Conservation (phyloP, 306 rosid species). For the Ammopiptanthus mongolicus region DNA sequence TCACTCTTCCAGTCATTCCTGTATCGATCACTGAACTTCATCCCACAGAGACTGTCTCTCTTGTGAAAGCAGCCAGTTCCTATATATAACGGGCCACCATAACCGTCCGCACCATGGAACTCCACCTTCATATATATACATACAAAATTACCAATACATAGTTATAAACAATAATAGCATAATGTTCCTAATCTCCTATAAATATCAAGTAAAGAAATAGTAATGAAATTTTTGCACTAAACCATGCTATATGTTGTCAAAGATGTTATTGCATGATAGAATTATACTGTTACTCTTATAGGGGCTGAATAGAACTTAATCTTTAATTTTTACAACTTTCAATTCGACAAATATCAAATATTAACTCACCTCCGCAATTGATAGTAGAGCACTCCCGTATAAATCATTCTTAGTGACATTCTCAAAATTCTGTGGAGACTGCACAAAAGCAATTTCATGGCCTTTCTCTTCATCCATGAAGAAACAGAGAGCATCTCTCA, state of each 20-base stretch:
- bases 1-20: conserved; percentile 32
- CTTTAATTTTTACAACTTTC: not conserved
- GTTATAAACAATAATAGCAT: not conserved
- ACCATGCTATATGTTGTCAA: not conserved
- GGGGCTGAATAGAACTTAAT: not conserved
- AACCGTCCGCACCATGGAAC: conserved; percentile 56
- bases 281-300: not conserved
- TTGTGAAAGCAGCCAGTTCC: conserved; percentile 80
- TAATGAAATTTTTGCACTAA: not conserved
- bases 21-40: conserved; percentile 33
- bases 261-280: not conserved
- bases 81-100: conserved; percentile 58
- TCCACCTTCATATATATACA: conserved; percentile 43
- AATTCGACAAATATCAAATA: not conserved
- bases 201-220: not conserved
- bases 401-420: conserved; percentile 61
- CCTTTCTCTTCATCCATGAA: conserved; percentile 76
- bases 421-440: conserved; percentile 54
- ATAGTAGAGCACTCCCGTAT: conserved; percentile 28
- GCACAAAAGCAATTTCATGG: conserved; percentile 67
- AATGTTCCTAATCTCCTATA: not conserved
- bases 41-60: conserved; percentile 68
- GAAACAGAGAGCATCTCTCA: conserved; percentile 76
- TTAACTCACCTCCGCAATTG: conserved; percentile 34
- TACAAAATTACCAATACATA: not conserved